Evolutionary conservation across 108 stramenopile genomes (phyloP).

Genomic region (Poteriospumella lacustris): DNA sequence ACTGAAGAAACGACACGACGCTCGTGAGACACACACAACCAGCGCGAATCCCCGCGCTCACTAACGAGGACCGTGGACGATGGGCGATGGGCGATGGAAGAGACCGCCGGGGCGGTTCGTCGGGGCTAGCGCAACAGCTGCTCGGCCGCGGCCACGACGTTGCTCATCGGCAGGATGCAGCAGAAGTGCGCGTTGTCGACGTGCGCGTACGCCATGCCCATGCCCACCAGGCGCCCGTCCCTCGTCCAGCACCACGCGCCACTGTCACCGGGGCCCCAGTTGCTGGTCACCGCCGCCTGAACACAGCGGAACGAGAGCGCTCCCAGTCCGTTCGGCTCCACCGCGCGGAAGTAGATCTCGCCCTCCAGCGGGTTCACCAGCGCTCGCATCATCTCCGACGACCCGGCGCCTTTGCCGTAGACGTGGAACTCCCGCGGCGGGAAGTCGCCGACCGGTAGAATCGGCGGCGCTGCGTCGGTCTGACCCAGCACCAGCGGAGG

Average conservation of each 20-base stretch:
- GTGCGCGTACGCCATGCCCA: constrained; percentile 2
- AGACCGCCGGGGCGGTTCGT: too few relatives aligned
- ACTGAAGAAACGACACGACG: too few relatives aligned
- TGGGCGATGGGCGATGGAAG: too few relatives aligned
- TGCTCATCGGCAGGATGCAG: neutral
- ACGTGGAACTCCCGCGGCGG: neutral
- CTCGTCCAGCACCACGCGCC: neutral
- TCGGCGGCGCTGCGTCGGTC: neutral
- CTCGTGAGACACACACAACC: too few relatives aligned
- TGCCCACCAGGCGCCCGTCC: neutral
- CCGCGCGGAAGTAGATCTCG: neutral
- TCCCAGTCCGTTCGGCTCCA: neutral
- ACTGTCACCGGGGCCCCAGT: neutral
- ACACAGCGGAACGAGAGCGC: neutral
- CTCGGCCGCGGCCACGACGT: neutral
- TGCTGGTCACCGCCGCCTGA: neutral
- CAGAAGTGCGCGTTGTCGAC: neutral
- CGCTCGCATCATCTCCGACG: neutral
- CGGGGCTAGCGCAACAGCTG: neutral
- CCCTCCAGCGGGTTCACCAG: neutral
- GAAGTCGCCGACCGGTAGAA: neutral
- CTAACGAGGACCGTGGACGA: too few relatives aligned
- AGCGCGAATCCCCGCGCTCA: too few relatives aligned
- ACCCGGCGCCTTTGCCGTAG: neutral
- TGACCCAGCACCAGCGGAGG: neutral